Evolutionary conservation across 345 rosid genomes (phyloP).

Genomic region (Lagerstroemia speciosa): DNA sequence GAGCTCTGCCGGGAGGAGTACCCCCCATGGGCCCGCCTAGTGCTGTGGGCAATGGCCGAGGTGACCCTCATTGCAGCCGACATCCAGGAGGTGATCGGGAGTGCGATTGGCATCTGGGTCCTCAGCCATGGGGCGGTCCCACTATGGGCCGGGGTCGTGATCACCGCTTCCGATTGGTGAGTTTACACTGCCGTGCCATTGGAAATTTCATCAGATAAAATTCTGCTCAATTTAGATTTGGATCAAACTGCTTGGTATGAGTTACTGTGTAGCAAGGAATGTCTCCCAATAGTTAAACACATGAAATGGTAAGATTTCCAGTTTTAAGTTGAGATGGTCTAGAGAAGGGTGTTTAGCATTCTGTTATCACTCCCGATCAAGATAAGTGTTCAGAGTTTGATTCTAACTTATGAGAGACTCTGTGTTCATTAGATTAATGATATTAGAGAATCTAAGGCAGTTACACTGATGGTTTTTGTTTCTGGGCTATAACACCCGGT

Average conservation of each 20-base stretch:
- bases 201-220: neutral
- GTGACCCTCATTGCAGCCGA: conserved; percentile 87
- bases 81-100: conserved; percentile 93
- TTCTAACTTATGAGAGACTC: no score
- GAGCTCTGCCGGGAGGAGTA: conserved; percentile 91
- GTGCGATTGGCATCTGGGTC: conserved; percentile 89
- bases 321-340: no score
- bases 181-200: neutral
- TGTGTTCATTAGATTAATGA: no score
- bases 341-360: no score
- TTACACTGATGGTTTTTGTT: no score
- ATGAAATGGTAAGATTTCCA: no score
- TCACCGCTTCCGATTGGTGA: conserved; percentile 84
- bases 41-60: conserved; percentile 92
- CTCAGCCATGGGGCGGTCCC: conserved; percentile 77
- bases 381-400: no score
- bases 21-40: conserved; percentile 67
- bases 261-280: neutral
- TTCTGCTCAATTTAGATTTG: neutral
- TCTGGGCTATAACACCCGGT: no score
- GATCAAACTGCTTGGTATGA: neutral
- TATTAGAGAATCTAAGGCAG: no score
- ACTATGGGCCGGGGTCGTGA: conserved; percentile 85
- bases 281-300: no score
- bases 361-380: no score